Evolutionary conservation across 2,329 filamentous ascomycete species (phyloP).

Genomic region (Talaromyces amestolkiae): DNA sequence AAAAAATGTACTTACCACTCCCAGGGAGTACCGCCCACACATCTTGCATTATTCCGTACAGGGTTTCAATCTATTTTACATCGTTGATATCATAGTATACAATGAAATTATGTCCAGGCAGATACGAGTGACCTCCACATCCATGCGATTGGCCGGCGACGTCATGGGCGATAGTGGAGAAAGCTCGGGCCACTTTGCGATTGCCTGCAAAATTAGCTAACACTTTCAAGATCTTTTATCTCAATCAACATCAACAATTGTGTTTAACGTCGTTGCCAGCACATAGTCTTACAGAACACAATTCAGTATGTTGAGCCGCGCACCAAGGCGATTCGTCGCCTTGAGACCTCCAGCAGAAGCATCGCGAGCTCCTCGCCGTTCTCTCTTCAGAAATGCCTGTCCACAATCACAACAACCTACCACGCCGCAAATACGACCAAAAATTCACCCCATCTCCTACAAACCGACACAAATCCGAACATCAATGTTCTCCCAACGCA

Average conservation of each 20-base stretch:
- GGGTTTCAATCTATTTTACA: neutral
- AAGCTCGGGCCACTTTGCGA: slow-evolving; percentile 14
- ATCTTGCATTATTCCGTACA: slow-evolving; percentile 41
- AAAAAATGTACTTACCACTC: slow-evolving; percentile 51
- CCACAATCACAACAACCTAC: neutral
- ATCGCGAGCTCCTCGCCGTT: slow-evolving; percentile 7
- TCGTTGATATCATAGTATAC: neutral
- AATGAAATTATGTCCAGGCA: neutral
- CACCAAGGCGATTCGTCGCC: slow-evolving; percentile 27
- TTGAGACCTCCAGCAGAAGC: slow-evolving; percentile 8
- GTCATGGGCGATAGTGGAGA: slow-evolving; percentile 12
- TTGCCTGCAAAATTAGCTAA: neutral
- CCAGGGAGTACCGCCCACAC: slow-evolving; percentile 67
- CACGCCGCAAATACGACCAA: slow-evolving; percentile 3
- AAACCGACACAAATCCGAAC: slow-evolving; percentile 16
- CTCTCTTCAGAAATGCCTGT: slow-evolving; percentile 7
- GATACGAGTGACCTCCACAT: neutral
- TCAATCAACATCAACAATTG: neutral
- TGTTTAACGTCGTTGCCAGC: neutral
- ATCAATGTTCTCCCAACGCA: slow-evolving; percentile 31
- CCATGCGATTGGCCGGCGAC: slow-evolving; percentile 9
- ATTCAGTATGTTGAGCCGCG: slow-evolving; percentile 27
- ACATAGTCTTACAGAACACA: neutral
- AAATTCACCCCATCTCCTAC: neutral
- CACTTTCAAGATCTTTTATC: no score